Evolutionary conservation across 306 rosid species (phyloP), one percentile per base, ranked within the genome.

Genomic region (Lagenaria siceraria): DNA sequence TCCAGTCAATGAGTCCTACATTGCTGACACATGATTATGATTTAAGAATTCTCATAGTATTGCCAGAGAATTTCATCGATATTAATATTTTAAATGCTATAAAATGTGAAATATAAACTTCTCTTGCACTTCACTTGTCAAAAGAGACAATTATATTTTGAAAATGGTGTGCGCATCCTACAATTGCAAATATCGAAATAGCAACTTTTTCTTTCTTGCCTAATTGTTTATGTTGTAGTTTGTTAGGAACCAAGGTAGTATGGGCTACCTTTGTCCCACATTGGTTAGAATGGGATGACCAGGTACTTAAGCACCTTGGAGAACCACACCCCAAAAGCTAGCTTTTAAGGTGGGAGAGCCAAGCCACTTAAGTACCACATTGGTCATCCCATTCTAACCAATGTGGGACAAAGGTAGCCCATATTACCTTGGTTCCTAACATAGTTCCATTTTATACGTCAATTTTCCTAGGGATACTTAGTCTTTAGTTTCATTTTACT

Each of bases 381-480:
- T n/a, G n/a, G n/a, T n/a, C n/a, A n/a, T n/a, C n/a, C n/a, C n/a
- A n/a, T n/a, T n/a, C n/a, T n/a, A n/a, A n/a, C n/a, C n/a, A n/a
- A n/a, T n/a, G n/a, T n/a, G n/a, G n/a, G n/a, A n/a, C n/a, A n/a
- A n/a, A n/a, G n/a, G n/a, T n/a, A n/a, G n/a, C n/a, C n/a, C n/a
- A n/a, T n/a, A n/a, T n/a, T n/a, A n/a, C n/a, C n/a, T n/a, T n/a
- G n/a, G n/a, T n/a, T n/a, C n/a, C n/a, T n/a, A n/a, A n/a, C n/a
- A n/a, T n/a, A 42, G 1, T 68, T 68, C 11, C 43, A 42, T 29
- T 18, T 74, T 27, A 62, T 74, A 60, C 78, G 29, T 29, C 48
- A 35, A 62, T 77, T 69, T 76, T 65, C 58, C 51, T 46, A 54
- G 78, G 53, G 71, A 53, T 80, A 52, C 75, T 77, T 42, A 18